Conservation (phyloP, 106 monocot species). For the Ottelia alismoides region DNA sequence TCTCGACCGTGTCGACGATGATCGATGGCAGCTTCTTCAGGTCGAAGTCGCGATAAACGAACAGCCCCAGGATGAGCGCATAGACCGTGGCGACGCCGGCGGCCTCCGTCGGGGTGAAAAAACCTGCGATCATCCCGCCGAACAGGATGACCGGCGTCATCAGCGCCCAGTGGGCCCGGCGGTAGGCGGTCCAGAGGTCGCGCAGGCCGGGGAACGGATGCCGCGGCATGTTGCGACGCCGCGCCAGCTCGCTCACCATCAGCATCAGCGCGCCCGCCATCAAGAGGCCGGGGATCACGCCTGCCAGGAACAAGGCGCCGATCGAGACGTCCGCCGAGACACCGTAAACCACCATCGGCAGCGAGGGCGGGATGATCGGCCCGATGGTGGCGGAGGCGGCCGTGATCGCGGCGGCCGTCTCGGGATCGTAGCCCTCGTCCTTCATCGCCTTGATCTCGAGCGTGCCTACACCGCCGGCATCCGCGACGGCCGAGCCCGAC, state of each 20-base stretch:
- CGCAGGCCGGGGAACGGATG: not conserved
- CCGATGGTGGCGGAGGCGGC: no score
- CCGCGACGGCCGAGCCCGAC: no score
- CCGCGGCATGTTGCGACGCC: not conserved
- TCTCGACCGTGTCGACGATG: not conserved
- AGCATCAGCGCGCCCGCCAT: not conserved
- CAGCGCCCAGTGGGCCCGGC: not conserved
- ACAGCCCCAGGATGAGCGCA: not conserved
- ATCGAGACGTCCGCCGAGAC: no score
- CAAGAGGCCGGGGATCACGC: not conserved
- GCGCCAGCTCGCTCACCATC: not conserved
- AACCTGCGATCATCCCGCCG: not conserved
- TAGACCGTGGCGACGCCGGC: not conserved
- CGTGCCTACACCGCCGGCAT: no score
- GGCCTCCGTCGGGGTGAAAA: not conserved
- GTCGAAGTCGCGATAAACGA: not conserved
- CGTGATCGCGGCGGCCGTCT: not conserved
- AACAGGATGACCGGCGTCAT: not conserved
- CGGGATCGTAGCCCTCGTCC: not conserved
- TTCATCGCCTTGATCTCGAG: not conserved
- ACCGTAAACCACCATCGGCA: no score
- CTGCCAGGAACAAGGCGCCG: not conserved
- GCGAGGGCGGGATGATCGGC: no score
- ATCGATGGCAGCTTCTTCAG: not conserved
- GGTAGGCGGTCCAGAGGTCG: not conserved